Evolutionary conservation across 257 asterid species (phyloP).

Genomic region (Leonotis leonurus): DNA sequence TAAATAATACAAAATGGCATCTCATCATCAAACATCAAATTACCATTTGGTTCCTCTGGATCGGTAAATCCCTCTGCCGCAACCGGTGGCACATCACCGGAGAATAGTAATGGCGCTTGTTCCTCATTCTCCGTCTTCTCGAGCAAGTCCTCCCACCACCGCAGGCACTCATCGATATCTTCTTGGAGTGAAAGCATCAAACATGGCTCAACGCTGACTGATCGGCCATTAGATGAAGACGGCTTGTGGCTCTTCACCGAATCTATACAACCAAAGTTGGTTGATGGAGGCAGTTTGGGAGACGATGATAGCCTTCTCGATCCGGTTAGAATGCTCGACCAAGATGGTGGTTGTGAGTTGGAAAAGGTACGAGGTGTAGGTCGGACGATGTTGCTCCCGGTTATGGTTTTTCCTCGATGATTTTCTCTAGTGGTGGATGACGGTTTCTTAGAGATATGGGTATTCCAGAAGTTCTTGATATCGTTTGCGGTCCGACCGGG

Average conservation of each 20-base stretch:
- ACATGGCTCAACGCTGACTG: neutral
- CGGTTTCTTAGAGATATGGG: conserved; percentile 28
- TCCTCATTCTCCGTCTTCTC: conserved; percentile 8
- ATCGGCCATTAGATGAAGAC: neutral
- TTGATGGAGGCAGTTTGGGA: neutral
- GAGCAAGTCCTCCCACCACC: conserved; percentile 30
- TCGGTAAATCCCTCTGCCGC: neutral
- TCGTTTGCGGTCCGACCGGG: conserved; percentile 55
- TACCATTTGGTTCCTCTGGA: neutral
- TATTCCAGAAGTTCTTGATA: conserved; percentile 54
- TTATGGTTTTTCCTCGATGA: neutral
- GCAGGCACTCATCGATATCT: conserved; percentile 10
- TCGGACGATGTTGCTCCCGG: neutral
- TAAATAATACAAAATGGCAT: no score
- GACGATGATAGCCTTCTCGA: neutral
- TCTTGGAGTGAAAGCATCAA: neutral
- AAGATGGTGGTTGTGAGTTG: neutral
- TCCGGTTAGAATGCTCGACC: neutral
- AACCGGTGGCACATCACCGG: neutral
- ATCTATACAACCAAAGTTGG: neutral
- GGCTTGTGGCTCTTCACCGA: neutral
- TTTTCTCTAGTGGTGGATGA: neutral
- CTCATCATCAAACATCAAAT: neutral
- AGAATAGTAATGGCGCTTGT: neutral
- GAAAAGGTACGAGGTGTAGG: conserved; percentile 25